These are phyloP conservation scores for Neostapfia colusana DNA, from an alignment of 176 grass and related monocot genomes.

Conservation along the genomic window DNA sequence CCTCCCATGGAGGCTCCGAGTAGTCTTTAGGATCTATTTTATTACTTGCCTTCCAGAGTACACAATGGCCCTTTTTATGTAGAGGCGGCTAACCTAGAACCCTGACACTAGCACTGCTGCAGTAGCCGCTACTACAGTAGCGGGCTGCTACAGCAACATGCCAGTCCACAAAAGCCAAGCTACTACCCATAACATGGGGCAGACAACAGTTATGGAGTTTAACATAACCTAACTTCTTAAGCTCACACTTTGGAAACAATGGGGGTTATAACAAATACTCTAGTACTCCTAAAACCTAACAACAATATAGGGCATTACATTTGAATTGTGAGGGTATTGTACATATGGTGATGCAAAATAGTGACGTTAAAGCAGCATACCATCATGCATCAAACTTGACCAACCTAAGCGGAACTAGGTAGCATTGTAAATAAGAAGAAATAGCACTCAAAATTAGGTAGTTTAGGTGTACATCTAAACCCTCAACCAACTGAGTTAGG, in stretches of 20 bases:
- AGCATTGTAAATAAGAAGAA: background rate
- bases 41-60: no score
- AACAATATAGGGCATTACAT: background rate
- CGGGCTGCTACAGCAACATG: no score
- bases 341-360: background rate
- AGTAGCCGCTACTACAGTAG: no score
- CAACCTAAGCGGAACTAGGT: background rate
- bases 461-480: background rate
- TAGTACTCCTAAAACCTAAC: background rate
- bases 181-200: no score
- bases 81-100: no score
- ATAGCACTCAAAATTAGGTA: background rate
- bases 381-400: constrained; percentile 19
- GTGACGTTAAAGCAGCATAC: background rate
- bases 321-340: background rate
- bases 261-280: constrained; percentile 2
- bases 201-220: background rate
- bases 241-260: background rate
- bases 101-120: no score
- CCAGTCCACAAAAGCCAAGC: no score
- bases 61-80: no score
- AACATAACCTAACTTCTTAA: background rate
- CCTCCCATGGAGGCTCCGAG: no score
- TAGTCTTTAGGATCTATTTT: no score
- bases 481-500: background rate